Base-by-base conservation (phyloP, 2,329 filamentous ascomycete species). In the Fusarium siculi region DNA sequence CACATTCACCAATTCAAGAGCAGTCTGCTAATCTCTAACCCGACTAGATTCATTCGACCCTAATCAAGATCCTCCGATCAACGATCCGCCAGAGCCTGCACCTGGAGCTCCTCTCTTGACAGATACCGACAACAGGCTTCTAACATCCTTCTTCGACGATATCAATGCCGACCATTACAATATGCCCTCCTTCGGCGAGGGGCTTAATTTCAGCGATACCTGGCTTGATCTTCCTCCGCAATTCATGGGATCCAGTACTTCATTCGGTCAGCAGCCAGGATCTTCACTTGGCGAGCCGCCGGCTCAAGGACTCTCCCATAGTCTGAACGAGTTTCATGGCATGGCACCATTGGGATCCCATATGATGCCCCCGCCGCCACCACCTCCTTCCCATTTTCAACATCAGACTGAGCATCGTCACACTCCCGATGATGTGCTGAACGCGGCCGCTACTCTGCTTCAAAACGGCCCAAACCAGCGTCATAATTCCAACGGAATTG, bases 171-270 rank as follows among this genome's bases (percentile, higher is more conserved):
- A 88, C 68, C 83, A 87, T 39, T 88, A 85, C 75, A 84, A 83
- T 63, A 82, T 83, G 67, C 81, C 84, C 39, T 85, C 85, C 10
- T 88, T 87, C 68, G 86, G 86, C 49, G 87, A 88, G 53, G 76
- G 86, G 15, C 82, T 86, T 42, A 84, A 84, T 72, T 87, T 84
- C 74, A 86, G 79, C 75, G 85, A 87, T 44, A 82, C 84, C 62
- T 91, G 88, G 88, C 80, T 85, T 52, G 88, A 90, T 66, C 82
- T 92, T 25, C 91, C 91, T 9, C 91, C 91, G 4, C 86, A 86
- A 54, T 90, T 93, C 72, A 88, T 93, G 82, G 91, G 91, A 56
- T 89, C 91, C 18, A 85, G 88, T 2, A 92, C 91, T 25, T 92
- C 90, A 7, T 88, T 89, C 71, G 90, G 90, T 23, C 86, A 89